Conservation (phyloP, 2,329 filamentous ascomycete species). For the Teratosphaeria viscida region DNA sequence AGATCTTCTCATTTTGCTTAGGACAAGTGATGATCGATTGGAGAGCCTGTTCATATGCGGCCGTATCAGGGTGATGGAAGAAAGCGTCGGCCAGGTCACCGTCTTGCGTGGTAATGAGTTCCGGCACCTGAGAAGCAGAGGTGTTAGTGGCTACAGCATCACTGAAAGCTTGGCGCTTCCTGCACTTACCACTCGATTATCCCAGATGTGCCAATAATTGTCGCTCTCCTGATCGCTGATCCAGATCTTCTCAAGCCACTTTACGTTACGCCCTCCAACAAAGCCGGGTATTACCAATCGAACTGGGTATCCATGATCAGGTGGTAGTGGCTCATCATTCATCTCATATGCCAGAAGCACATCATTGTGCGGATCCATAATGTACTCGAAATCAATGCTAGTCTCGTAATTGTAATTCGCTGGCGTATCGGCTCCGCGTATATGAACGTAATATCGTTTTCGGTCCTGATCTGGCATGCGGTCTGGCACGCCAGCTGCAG, state of each 20-base stretch:
- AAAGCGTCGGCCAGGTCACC: slow-evolving; percentile 38
- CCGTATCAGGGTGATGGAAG: slow-evolving; percentile 40
- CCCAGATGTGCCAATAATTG: slow-evolving; percentile 38
- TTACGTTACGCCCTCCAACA: slow-evolving; percentile 32
- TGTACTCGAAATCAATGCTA: slow-evolving; percentile 39
- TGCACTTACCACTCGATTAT: slow-evolving; percentile 33
- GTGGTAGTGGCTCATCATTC: slow-evolving; percentile 31
- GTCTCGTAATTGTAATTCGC: slow-evolving; percentile 41
- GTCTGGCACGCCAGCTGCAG: slow-evolving; percentile 29
- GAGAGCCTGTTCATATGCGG: slow-evolving; percentile 40
- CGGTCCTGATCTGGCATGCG: slow-evolving; percentile 14
- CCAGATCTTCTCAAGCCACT: slow-evolving; percentile 34
- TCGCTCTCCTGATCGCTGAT: slow-evolving; percentile 32
- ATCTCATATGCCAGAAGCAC: slow-evolving; percentile 47
- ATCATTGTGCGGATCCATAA: slow-evolving; percentile 38
- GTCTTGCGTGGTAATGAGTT: slow-evolving; percentile 40
- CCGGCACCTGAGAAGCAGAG: slow-evolving; percentile 24
- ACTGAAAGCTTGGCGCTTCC: background rate
- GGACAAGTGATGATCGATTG: slow-evolving; percentile 40
- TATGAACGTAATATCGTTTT: slow-evolving; percentile 36
- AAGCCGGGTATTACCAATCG: slow-evolving; percentile 34
- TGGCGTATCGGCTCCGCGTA: slow-evolving; percentile 39
- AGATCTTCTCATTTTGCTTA: slow-evolving; percentile 36
- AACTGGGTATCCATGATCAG: slow-evolving; percentile 35
- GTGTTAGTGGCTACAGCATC: background rate